A percentile compares a stretch with the other conserved stretches of the same genome.
These are phyloP conservation scores for Mycosarcoma maydis DNA, from an alignment of 1,284 basidiomycete species.

Conservation along the genomic window DNA sequence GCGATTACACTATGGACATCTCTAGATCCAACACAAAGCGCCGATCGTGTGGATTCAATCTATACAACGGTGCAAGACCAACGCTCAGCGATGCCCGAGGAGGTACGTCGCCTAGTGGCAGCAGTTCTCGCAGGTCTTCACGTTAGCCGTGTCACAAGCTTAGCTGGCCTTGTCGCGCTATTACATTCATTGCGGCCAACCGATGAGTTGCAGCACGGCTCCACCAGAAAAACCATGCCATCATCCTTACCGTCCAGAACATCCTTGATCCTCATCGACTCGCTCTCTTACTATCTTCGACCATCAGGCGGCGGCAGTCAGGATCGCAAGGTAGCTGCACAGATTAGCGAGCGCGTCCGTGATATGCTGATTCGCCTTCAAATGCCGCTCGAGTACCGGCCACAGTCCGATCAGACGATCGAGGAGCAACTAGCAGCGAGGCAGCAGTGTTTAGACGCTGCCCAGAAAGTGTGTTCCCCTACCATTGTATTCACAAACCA, in stretches of 20 bases:
- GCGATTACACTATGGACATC: constrained; percentile 17
- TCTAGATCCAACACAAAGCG: neutral
- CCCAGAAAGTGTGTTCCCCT: constrained; percentile 25
- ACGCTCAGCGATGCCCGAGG: constrained; percentile 30
- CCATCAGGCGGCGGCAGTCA: constrained; percentile 9
- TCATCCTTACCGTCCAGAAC: constrained; percentile 21
- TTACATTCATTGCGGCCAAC: constrained; percentile 34
- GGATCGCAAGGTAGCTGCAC: constrained; percentile 27
- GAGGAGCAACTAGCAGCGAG: constrained; percentile 12
- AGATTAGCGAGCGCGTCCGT: constrained; percentile 21
- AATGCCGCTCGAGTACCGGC: constrained; percentile 24
- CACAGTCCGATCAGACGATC: neutral
- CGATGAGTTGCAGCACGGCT: constrained; percentile 12
- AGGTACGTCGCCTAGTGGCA: constrained; percentile 31
- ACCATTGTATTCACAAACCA: constrained; percentile 45
- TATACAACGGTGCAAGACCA: neutral
- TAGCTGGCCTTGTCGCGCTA: constrained; percentile 24
- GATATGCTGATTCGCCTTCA: constrained; percentile 32
- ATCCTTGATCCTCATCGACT: constrained; percentile 38
- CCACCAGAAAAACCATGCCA: neutral
- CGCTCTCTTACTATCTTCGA: constrained; percentile 37
- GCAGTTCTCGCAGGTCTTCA: constrained; percentile 33
- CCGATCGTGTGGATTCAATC: neutral
- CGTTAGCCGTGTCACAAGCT: constrained; percentile 26
- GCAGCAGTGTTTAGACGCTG: constrained; percentile 6